phyloP scores from a whole-genome alignment of 2,329 filamentous ascomycete species.

The Colletotrichum sansevieriae region DNA sequence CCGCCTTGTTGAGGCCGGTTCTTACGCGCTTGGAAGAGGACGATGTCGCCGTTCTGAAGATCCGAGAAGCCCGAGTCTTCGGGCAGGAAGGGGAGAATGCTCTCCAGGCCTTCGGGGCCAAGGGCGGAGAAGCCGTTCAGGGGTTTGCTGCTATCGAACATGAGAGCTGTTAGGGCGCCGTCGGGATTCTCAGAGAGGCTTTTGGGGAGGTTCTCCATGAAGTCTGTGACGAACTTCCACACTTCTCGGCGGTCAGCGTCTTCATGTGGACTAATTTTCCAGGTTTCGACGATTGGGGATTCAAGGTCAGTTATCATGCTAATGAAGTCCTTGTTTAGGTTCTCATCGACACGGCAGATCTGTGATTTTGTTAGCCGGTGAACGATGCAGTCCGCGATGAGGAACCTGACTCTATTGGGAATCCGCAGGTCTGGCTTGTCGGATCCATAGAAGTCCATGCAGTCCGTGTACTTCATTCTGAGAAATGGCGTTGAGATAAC shows the following conservation, averaged over 20 bases:
- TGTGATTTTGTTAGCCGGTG: slow-evolving; percentile 51
- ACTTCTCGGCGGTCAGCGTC: slow-evolving; percentile 66
- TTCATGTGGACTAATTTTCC: slow-evolving; percentile 71
- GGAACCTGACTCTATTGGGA: slow-evolving; percentile 68
- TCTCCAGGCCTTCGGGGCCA: slow-evolving; percentile 58
- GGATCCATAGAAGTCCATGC: slow-evolving; percentile 84
- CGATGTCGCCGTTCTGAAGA: slow-evolving; percentile 79
- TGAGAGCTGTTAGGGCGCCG: slow-evolving; percentile 84
- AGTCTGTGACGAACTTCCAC: slow-evolving; percentile 72
- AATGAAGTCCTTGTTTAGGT: slow-evolving; percentile 74
- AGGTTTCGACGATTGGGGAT: slow-evolving; percentile 79
- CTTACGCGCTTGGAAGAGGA: slow-evolving; percentile 84
- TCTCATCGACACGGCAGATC: slow-evolving; percentile 75
- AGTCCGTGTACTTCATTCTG: slow-evolving; percentile 78
- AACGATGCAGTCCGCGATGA: background rate
- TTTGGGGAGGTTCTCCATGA: slow-evolving; percentile 75
- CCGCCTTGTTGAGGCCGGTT: slow-evolving; percentile 76
- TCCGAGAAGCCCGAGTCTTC: slow-evolving; percentile 45
- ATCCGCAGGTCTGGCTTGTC: slow-evolving; percentile 95
- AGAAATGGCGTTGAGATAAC: slow-evolving; percentile 60
- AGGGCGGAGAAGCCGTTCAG: slow-evolving; percentile 82
- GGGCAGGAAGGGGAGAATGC: slow-evolving; percentile 49
- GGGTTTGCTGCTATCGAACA: slow-evolving; percentile 80
- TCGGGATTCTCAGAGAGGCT: slow-evolving; percentile 76
- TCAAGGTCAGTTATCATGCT: slow-evolving; percentile 79